Percentiles rank a stretch among this genome's conserved stretches.
phyloP scores from a whole-genome alignment of 768 basidiomycete species.

The Trametes maxima region DNA sequence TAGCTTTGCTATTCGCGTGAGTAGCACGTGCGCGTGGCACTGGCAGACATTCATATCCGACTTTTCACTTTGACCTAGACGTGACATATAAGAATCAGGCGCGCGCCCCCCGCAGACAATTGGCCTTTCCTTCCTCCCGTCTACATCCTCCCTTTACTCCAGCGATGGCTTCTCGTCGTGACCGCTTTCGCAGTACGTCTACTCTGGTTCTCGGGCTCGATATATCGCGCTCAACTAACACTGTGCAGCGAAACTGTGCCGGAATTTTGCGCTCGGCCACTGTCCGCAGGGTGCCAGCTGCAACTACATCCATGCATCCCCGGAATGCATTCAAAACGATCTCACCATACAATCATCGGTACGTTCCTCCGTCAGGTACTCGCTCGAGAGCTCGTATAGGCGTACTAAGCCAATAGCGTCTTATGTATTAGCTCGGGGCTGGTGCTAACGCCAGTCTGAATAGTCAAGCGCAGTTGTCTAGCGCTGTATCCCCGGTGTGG shows the following conservation, averaged over 20 bases:
- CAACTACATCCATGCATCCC: conserved; percentile 40
- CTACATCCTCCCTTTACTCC: conserved; percentile 4
- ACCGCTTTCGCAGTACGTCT: conserved; percentile 22
- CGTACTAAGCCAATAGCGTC: conserved; percentile 10
- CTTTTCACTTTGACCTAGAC: conserved; percentile 25
- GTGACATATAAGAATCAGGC: conserved; percentile 27
- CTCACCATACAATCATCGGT: conserved; percentile 2
- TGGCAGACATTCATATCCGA: conserved; percentile 25
- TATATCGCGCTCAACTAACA: background rate
- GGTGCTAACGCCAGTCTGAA: background rate
- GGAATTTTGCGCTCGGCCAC: conserved; percentile 38
- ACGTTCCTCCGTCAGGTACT: conserved; percentile 14
- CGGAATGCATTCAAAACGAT: conserved; percentile 15
- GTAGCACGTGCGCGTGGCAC: conserved; percentile 29
- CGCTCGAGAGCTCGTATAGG: background rate
- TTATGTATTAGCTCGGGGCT: conserved; percentile 3
- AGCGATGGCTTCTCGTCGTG: conserved; percentile 20
- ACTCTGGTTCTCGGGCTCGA: background rate
- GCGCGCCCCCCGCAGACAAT: conserved; percentile 18
- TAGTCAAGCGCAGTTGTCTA: background rate
- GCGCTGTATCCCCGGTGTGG: conserved; percentile 9
- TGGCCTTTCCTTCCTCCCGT: conserved; percentile 14
- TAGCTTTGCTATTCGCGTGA: conserved; percentile 30
- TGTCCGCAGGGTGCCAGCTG: conserved; percentile 43
- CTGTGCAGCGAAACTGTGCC: conserved; percentile 39